These are phyloP conservation scores for Curvularia eragrostidis DNA, from an alignment of 2,329 filamentous ascomycete genomes.

Conservation along the genomic window DNA sequence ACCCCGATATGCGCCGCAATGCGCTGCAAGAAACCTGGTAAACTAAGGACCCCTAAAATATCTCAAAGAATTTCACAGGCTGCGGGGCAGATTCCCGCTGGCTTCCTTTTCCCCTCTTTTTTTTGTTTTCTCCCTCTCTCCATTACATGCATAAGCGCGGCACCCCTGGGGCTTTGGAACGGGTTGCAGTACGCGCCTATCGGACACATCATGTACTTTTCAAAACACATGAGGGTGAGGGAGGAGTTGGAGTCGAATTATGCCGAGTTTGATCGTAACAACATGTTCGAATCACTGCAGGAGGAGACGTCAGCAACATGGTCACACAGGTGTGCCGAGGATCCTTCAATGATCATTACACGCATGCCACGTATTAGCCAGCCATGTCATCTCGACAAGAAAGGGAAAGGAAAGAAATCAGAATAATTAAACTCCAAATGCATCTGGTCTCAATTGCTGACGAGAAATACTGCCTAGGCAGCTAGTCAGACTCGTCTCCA, in stretches of 20 bases:
- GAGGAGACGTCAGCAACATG: slow-evolving; percentile 1
- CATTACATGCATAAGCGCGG: slow-evolving; percentile 10
- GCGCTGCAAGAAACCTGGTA: neutral
- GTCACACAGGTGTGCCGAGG: neutral
- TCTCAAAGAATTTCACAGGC: slow-evolving; percentile 1
- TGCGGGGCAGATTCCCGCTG: slow-evolving; percentile 7
- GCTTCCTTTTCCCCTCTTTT: neutral
- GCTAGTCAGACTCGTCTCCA: neutral
- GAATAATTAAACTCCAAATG: neutral
- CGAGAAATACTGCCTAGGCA: neutral
- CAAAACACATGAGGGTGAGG: neutral
- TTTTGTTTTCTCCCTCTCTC: neutral
- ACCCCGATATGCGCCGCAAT: neutral
- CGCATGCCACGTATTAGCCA: slow-evolving; percentile 3
- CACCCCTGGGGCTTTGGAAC: neutral
- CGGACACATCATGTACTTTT: neutral
- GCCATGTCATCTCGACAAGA: neutral
- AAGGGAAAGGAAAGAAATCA: neutral
- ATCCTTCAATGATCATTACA: neutral
- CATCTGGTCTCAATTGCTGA: neutral
- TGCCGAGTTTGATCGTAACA: neutral
- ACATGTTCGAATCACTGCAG: neutral
- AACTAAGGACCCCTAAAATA: slow-evolving; percentile 3
- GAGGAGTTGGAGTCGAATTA: neutral
- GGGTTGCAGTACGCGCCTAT: slow-evolving; percentile 7